These are phyloP conservation scores for Nemophila menziesii DNA, from an alignment of 257 asterid genomes.

Conservation along the genomic window DNA sequence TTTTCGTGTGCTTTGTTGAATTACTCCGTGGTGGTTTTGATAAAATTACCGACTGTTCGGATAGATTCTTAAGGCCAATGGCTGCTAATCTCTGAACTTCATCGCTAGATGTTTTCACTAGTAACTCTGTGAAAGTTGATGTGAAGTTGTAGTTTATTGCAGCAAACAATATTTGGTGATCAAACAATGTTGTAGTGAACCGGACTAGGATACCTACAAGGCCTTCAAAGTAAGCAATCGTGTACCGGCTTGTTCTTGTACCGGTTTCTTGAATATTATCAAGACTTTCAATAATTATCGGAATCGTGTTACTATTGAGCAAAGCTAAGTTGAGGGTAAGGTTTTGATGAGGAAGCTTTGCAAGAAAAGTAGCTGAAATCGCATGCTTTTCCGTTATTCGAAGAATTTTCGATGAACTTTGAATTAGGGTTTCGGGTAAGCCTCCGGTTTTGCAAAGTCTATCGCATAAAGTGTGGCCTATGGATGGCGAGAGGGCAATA, in stretches of 20 bases:
- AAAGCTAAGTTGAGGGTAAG: constrained; percentile 54
- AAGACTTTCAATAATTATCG: constrained; percentile 32
- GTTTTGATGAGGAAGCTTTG: constrained; percentile 75
- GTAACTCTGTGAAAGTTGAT: constrained; percentile 43
- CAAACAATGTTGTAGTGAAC: constrained; percentile 60
- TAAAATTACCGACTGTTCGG: constrained; percentile 39
- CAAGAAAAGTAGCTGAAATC: constrained; percentile 51
- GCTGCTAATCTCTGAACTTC: constrained; percentile 65
- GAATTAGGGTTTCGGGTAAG: constrained; percentile 51
- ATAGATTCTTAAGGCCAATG: constrained; percentile 51
- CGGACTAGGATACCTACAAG: constrained; percentile 67
- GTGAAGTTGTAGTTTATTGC: constrained; percentile 44
- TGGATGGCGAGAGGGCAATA: constrained; percentile 35
- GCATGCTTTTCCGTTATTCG: constrained; percentile 55
- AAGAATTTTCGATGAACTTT: constrained; percentile 24
- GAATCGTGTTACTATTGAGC: constrained; percentile 33
- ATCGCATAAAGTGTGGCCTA: constrained; percentile 71
- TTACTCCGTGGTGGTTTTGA: constrained; percentile 42
- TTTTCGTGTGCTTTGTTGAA: constrained; percentile 31
- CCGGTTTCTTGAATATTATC: constrained; percentile 43
- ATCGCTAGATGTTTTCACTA: constrained; percentile 47
- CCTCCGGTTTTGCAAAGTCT: constrained; percentile 61
- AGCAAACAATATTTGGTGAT: constrained; percentile 37
- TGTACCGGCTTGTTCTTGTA: constrained; percentile 47
- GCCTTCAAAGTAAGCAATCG: constrained; percentile 59